A percentile compares a stretch with the other conserved stretches of the same genome.
These are phyloP conservation scores for Nidularia pulvinata DNA, from an alignment of 768 basidiomycete genomes.

Conservation along the genomic window DNA sequence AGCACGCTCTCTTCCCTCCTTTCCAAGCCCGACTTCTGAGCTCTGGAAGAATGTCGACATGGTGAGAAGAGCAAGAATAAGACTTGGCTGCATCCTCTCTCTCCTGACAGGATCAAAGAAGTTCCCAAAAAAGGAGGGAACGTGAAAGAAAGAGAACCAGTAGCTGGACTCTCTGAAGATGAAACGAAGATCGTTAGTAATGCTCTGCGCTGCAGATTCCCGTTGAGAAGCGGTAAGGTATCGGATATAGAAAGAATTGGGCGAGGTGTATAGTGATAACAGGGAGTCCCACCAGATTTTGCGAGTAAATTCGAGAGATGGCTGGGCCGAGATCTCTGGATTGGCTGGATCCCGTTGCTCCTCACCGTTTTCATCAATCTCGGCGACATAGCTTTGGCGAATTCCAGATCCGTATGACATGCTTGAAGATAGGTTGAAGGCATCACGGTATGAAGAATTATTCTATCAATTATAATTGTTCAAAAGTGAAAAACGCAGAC, in stretches of 20 bases:
- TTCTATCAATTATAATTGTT: too few relatives aligned
- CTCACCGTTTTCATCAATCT: constrained; percentile 24
- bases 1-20: constrained; percentile 52
- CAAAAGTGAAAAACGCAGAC: too few relatives aligned
- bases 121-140: constrained; percentile 64
- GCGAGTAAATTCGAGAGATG: constrained; percentile 65
- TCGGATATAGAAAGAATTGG: constrained; percentile 24
- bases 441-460: too few relatives aligned
- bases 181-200: constrained; percentile 60
- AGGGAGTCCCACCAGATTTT: constrained; percentile 84
- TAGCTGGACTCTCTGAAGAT: constrained; percentile 65
- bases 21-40: constrained; percentile 55
- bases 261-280: constrained; percentile 49
- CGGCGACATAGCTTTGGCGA: constrained; percentile 19
- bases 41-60: constrained; percentile 72
- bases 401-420: not conserved
- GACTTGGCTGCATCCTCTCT: constrained; percentile 63
- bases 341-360: constrained; percentile 13
- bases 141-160: constrained; percentile 76
- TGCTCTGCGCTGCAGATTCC: constrained; percentile 37
- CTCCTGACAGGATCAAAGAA: constrained; percentile 56
- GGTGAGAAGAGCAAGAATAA: constrained; percentile 62
- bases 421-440: too few relatives aligned
- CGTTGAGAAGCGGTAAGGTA: constrained; percentile 40
- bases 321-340: constrained; percentile 45